phyloP scores from a whole-genome alignment of 352 stramenopile species.

The Globisporangium polare region DNA sequence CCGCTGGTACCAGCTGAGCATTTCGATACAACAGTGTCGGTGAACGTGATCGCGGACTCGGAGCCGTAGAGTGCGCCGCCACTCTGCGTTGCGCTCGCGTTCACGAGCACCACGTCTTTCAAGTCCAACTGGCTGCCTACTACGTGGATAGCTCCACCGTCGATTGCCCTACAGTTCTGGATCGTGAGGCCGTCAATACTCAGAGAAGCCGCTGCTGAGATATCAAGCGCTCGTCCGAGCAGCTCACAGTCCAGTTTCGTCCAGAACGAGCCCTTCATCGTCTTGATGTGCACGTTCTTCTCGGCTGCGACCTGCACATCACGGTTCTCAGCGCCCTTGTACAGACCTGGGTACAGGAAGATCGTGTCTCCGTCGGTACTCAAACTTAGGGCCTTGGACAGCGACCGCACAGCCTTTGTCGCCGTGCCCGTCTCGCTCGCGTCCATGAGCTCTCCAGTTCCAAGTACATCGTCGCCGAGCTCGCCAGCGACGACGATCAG shows the following conservation, averaged over 20 bases:
- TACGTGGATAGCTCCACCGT: slow-evolving; percentile 26
- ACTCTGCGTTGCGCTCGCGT: slow-evolving; percentile 14
- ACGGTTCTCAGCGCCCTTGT: slow-evolving; percentile 34
- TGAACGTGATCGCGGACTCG: slow-evolving; percentile 17
- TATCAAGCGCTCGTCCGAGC: slow-evolving; percentile 12
- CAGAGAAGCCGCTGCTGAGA: slow-evolving; percentile 15
- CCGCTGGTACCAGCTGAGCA: slow-evolving; percentile 19
- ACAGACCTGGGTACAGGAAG: slow-evolving; percentile 55
- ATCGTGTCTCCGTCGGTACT: slow-evolving; percentile 31
- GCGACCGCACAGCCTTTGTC: slow-evolving; percentile 46
- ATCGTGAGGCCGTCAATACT: slow-evolving; percentile 37
- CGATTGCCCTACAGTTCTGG: slow-evolving; percentile 21
- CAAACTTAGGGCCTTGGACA: slow-evolving; percentile 35
- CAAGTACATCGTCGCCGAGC: slow-evolving; percentile 45
- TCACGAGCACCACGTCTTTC: slow-evolving; percentile 23
- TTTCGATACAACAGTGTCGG: slow-evolving; percentile 22
- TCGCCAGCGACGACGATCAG: slow-evolving; percentile 55
- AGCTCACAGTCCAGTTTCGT: slow-evolving; percentile 41
- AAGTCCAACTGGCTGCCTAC: slow-evolving; percentile 15
- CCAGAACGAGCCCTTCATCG: slow-evolving; percentile 46
- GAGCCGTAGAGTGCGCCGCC: slow-evolving; percentile 30
- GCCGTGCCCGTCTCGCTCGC: slow-evolving; percentile 42
- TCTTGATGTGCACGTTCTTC: slow-evolving; percentile 27
- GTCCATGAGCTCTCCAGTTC: slow-evolving; percentile 54
- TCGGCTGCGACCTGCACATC: slow-evolving; percentile 18